Evolutionary conservation across 2,329 filamentous ascomycete genomes (phyloP).

Genomic region (Aspergillus pseudotamarii): DNA sequence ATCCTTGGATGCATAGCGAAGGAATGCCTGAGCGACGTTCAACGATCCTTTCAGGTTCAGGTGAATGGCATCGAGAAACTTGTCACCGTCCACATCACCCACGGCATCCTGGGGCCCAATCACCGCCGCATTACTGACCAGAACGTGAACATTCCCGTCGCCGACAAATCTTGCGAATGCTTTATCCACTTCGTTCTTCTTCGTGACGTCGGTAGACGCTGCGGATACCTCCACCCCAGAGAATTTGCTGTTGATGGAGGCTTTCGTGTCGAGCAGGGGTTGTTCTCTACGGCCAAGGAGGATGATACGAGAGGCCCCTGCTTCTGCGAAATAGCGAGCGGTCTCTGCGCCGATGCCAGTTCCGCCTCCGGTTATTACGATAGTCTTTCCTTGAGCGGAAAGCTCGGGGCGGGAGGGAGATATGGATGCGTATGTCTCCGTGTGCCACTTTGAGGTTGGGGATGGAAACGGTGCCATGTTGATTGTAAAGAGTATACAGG

Average conservation of each 20-base stretch:
- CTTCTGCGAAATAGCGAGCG: constrained; percentile 46
- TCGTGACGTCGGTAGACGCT: neutral
- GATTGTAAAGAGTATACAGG: no score
- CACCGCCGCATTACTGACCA: constrained; percentile 15
- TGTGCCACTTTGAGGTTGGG: neutral
- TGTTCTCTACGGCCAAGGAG: constrained; percentile 47
- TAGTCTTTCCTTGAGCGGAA: constrained; percentile 42
- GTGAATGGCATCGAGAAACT: constrained; percentile 14
- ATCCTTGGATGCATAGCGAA: constrained; percentile 11
- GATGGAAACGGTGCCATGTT: neutral
- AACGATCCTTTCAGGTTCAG: constrained; percentile 13
- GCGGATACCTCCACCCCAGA: neutral
- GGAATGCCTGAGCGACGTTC: constrained; percentile 10
- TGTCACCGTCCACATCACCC: constrained; percentile 9
- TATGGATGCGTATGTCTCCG: constrained; percentile 27
- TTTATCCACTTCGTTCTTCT: constrained; percentile 5
- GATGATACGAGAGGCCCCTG: constrained; percentile 48
- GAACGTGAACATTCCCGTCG: constrained; percentile 12
- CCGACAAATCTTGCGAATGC: neutral
- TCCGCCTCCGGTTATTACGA: constrained; percentile 51
- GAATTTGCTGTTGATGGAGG: neutral
- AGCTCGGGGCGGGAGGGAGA: constrained; percentile 45
- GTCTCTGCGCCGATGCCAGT: constrained; percentile 51
- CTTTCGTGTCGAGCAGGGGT: constrained; percentile 22
- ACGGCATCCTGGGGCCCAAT: constrained; percentile 15